Evolutionary conservation across 345 rosid genomes (phyloP).

Genomic region (Sonneratia alba): DNA sequence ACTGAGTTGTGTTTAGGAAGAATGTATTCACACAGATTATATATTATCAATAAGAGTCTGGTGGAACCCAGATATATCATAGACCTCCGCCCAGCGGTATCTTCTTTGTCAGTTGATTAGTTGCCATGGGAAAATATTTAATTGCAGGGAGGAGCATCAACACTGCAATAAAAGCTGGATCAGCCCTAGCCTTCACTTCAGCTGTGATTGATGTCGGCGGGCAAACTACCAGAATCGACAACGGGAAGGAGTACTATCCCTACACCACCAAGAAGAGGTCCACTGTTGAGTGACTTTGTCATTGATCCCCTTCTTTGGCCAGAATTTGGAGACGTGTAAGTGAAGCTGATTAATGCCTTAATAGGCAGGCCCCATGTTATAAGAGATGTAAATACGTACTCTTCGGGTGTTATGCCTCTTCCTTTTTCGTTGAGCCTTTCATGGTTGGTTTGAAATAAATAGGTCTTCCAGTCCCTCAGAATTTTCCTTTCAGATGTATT

Average conservation of each 20-base stretch:
- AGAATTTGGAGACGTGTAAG: not conserved
- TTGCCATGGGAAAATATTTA: not conserved
- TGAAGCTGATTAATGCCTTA: not conserved
- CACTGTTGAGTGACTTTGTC: slow-evolving; percentile 27
- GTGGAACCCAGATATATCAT: not conserved
- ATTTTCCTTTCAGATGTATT: not conserved
- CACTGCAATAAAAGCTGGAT: slow-evolving; percentile 80
- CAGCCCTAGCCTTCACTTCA: slow-evolving; percentile 82
- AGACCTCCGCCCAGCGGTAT: not conserved
- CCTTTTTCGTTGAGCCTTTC: not conserved
- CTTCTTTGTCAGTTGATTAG: not conserved
- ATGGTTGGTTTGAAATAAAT: not conserved
- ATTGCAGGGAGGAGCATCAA: slow-evolving; percentile 32
- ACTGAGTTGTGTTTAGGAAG: not conserved
- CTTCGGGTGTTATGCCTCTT: not conserved
- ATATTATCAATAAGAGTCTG: too few relatives aligned
- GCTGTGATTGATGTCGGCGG: slow-evolving; percentile 77
- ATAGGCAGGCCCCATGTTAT: not conserved
- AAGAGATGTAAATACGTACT: slow-evolving; percentile 2
- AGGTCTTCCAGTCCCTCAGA: not conserved
- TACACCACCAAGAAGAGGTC: slow-evolving; percentile 83
- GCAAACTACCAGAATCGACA: slow-evolving; percentile 84
- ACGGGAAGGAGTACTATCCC: slow-evolving; percentile 84
- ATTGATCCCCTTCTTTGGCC: not conserved
- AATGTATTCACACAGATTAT: not conserved